Conservation (phyloP, 345 rosid genomes). For the Syzygium aqueum region DNA sequence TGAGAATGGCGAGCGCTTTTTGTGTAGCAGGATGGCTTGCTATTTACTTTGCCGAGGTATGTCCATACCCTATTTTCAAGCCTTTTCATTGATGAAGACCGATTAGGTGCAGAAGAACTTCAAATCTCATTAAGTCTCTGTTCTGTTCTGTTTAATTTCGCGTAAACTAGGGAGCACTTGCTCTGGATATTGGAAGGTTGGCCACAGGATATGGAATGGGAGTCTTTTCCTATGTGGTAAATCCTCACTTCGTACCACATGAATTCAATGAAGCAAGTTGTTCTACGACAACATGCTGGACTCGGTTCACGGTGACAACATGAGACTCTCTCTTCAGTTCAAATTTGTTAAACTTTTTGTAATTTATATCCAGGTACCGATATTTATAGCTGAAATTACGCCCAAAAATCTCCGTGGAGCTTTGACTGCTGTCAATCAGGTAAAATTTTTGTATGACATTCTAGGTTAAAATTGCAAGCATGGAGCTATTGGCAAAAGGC, state of each 20-base stretch:
- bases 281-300: background rate
- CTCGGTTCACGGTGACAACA: background rate
- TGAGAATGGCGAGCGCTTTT: constrained; percentile 57
- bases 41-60: constrained; percentile 81
- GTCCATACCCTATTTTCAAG: background rate
- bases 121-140: background rate
- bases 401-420: constrained; percentile 84
- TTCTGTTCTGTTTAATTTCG: background rate
- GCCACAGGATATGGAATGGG: constrained; percentile 95
- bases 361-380: constrained; percentile 46
- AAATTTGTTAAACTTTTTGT: background rate
- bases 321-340: background rate
- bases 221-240: constrained; percentile 79
- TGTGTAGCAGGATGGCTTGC: constrained; percentile 81
- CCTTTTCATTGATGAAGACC: rapidly evolving
- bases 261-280: background rate
- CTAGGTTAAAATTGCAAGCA: background rate
- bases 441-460: constrained; percentile 2
- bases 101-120: background rate
- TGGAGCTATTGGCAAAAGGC: background rate
- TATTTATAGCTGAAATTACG: constrained; percentile 83
- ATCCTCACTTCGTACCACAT: background rate
- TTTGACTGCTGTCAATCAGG: constrained; percentile 78
- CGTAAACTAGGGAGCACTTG: constrained; percentile 34
- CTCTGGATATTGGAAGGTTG: constrained; percentile 68